These are phyloP conservation scores for Tolypocladium capitatum DNA, from an alignment of 2,329 filamentous ascomycete genomes.

Conservation along the genomic window DNA sequence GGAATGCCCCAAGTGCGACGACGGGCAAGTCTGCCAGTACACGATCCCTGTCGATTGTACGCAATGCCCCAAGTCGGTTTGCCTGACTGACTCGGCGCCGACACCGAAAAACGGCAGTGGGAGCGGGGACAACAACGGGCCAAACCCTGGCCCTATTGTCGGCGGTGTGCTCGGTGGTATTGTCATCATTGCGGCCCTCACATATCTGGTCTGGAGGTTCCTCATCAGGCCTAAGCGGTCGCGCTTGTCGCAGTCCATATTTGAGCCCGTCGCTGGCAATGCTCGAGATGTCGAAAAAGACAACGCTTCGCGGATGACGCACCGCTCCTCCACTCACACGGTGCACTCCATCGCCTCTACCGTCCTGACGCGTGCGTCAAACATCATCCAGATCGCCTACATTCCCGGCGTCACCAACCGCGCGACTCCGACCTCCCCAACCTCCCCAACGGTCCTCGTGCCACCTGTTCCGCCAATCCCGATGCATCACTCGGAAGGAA, in stretches of 20 bases:
- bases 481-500: conserved; percentile 38
- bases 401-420: conserved; percentile 95
- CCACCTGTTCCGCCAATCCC: conserved; percentile 93
- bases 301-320: conserved; percentile 24
- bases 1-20: conserved; percentile 31
- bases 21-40: conserved; percentile 30
- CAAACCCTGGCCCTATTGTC: conserved; percentile 74
- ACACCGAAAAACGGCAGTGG: conserved; percentile 6
- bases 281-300: conserved; percentile 30
- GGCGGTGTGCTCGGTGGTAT: conserved; percentile 84
- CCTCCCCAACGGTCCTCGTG: conserved; percentile 68
- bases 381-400: conserved; percentile 98
- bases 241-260: conserved; percentile 39
- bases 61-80: conserved; percentile 34
- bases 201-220: conserved; percentile 78
- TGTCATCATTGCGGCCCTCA: conserved; percentile 56
- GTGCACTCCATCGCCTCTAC: conserved; percentile 89
- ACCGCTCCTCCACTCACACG: conserved; percentile 69
- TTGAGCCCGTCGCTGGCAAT: conserved; percentile 41
- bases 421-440: conserved; percentile 70
- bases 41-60: conserved; percentile 31
- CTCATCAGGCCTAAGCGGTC: conserved; percentile 69
- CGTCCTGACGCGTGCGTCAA: conserved; percentile 87
- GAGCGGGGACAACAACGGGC: conserved; percentile 24
- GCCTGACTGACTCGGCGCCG: conserved; percentile 18